phyloP scores from a whole-genome alignment of 129 eudicot genomes.

The Ambrosia artemisiifolia region DNA sequence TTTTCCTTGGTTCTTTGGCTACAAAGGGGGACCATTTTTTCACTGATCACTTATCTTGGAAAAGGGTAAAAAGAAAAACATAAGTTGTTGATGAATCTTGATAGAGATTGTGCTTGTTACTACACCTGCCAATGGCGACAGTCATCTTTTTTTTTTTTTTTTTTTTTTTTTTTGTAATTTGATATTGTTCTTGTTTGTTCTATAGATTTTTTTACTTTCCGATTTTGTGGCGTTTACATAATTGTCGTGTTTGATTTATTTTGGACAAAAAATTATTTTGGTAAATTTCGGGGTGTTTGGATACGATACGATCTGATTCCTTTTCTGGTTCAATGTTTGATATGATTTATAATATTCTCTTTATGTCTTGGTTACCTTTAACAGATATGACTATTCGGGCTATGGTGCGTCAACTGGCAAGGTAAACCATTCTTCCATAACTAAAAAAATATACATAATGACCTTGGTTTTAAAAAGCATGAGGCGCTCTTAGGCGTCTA shows the following conservation, averaged over 20 bases:
- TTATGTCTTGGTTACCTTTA: conserved; percentile 7
- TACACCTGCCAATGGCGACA: not conserved
- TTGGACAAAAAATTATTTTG: conserved; percentile 9
- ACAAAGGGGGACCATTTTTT: conserved; percentile 30
- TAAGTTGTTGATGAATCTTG: conserved; percentile 17
- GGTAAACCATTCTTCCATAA: conserved; percentile 35
- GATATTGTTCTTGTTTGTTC: conserved; percentile 7
- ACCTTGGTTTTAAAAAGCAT: not conserved
- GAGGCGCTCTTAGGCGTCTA: no score
- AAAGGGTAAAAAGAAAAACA: conserved; percentile 7
- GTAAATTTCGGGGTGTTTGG: not conserved
- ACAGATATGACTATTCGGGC: conserved; percentile 90
- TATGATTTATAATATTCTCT: not conserved
- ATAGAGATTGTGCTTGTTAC: not conserved
- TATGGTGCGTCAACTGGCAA: conserved; percentile 89
- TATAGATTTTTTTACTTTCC: not conserved
- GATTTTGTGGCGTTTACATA: not conserved
- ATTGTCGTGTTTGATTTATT: not conserved
- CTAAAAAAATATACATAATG: not conserved
- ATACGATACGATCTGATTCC: not conserved
- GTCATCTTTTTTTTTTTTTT: conserved; percentile 23
- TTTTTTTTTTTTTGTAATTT: not conserved
- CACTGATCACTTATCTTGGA: conserved; percentile 26
- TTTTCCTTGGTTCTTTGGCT: conserved; percentile 1
- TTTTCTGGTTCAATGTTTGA: not conserved